Conservation (phyloP, 2,329 filamentous ascomycete genomes). For the Graphilbum sp. region DNA sequence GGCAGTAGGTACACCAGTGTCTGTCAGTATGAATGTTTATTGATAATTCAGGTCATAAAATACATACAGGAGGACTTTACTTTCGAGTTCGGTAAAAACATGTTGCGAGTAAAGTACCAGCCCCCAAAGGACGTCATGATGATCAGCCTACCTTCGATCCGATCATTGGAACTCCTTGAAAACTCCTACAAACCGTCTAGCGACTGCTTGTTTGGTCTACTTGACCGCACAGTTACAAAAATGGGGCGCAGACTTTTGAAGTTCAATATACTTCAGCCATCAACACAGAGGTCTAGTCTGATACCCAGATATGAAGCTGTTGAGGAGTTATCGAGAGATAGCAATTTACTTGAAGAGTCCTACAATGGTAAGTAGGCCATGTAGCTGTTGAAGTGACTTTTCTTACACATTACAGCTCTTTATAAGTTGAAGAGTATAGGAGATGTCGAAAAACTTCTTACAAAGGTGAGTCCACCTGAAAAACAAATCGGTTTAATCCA, state of each 20-base stretch:
- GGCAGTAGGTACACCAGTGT: conserved; percentile 36
- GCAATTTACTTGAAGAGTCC: conserved; percentile 68
- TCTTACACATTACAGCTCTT: conserved; percentile 7
- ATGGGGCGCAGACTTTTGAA: conserved; percentile 78
- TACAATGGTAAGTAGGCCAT: conserved; percentile 38
- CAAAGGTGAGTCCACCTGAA: conserved; percentile 45
- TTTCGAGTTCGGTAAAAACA: conserved; percentile 58
- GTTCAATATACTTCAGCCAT: conserved; percentile 77
- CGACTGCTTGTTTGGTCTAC: conserved; percentile 65
- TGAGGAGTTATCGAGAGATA: conserved; percentile 63
- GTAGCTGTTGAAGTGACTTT: neutral
- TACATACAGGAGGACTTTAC: conserved; percentile 59
- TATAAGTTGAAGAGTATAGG: conserved; percentile 43
- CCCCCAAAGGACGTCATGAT: conserved; percentile 88
- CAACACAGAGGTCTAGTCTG: conserved; percentile 53
- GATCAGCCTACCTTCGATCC: conserved; percentile 79
- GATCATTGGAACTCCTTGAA: conserved; percentile 77
- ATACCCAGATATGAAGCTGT: conserved; percentile 63
- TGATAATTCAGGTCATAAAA: conserved; percentile 48
- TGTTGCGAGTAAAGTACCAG: conserved; percentile 72
- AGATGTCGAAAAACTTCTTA: conserved; percentile 68
- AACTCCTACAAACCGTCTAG: conserved; percentile 66
- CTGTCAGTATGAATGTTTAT: conserved; percentile 16
- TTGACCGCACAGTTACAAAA: conserved; percentile 72
- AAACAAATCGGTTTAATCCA: no score